phyloP scores from a whole-genome alignment of 257 asterid genomes.

The Lantana camara region DNA sequence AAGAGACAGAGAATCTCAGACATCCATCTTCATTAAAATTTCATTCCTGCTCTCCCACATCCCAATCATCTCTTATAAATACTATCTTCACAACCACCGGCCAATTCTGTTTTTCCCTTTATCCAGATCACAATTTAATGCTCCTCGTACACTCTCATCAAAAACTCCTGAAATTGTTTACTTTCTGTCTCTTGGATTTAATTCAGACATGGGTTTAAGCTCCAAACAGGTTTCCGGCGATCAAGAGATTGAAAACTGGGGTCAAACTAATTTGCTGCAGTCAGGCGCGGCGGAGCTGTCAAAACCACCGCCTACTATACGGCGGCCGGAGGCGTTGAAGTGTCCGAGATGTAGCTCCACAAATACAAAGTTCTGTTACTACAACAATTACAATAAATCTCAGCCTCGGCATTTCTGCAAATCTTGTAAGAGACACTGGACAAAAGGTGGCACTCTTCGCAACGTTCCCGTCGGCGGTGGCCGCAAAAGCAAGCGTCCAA shows the following conservation, averaged over 20 bases:
- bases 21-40: slow-evolving; percentile 33
- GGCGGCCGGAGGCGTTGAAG: slow-evolving; percentile 47
- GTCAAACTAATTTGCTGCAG: slow-evolving; percentile 27
- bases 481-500: slow-evolving; percentile 68
- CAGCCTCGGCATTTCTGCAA: slow-evolving; percentile 86
- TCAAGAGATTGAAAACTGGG: slow-evolving; percentile 39
- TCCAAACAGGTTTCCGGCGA: slow-evolving; percentile 36
- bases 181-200: neutral
- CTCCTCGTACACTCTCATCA: slow-evolving; percentile 32
- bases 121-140: slow-evolving; percentile 19
- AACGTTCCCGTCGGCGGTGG: slow-evolving; percentile 80
- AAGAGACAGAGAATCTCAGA: slow-evolving; percentile 29
- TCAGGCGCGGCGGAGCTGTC: slow-evolving; percentile 33
- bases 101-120: neutral
- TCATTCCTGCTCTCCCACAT: neutral
- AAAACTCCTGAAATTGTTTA: neutral
- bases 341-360: slow-evolving; percentile 74
- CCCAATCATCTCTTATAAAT: slow-evolving; percentile 5
- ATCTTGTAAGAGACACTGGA: slow-evolving; percentile 82
- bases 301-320: slow-evolving; percentile 25
- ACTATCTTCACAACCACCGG: slow-evolving; percentile 17
- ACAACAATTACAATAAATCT: slow-evolving; percentile 69
- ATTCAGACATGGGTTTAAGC: slow-evolving; percentile 43
- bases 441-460: slow-evolving; percentile 77
- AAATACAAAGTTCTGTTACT: slow-evolving; percentile 75